A percentile compares a stretch with the other conserved stretches of the same genome.
Conservation (phyloP, 768 basidiomycete genomes). For the Cubamyces lactineus region DNA sequence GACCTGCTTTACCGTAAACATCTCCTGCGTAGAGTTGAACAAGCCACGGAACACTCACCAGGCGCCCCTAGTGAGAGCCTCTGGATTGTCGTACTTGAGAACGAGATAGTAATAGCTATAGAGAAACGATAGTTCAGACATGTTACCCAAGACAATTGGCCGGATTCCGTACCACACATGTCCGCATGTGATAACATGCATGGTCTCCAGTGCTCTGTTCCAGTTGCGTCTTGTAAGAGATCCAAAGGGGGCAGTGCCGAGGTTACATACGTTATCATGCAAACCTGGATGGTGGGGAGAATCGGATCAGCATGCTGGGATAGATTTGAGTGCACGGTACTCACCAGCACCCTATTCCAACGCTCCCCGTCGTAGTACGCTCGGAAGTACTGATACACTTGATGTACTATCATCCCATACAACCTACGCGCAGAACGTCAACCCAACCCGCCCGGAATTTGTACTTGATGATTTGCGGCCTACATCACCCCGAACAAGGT, state of each 20-base stretch:
- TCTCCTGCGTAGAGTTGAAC: not conserved
- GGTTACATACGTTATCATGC: not conserved
- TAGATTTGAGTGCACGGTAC: too few relatives aligned
- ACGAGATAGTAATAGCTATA: slow-evolving; percentile 10
- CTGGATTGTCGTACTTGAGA: not conserved
- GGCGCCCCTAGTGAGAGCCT: not conserved
- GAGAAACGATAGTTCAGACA: too few relatives aligned
- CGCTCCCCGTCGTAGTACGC: not conserved
- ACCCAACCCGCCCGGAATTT: too few relatives aligned
- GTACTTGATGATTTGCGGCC: not conserved
- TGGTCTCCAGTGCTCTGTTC: slow-evolving; percentile 6
- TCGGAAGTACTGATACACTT: slow-evolving; percentile 12
- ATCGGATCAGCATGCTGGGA: too few relatives aligned
- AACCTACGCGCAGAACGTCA: not conserved
- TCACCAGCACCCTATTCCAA: not conserved
- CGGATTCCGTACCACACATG: not conserved
- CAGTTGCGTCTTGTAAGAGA: not conserved
- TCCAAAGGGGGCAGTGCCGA: too few relatives aligned
- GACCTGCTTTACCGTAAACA: not conserved
- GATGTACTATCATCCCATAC: slow-evolving; percentile 12
- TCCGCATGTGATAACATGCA: not conserved
- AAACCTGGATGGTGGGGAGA: not conserved
- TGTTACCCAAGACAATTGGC: not conserved
- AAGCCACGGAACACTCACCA: not conserved
- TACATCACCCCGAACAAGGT: slow-evolving; percentile 12